Base-by-base conservation (phyloP, 2,329 filamentous ascomycete species). In the Cladophialophora immunda region DNA sequence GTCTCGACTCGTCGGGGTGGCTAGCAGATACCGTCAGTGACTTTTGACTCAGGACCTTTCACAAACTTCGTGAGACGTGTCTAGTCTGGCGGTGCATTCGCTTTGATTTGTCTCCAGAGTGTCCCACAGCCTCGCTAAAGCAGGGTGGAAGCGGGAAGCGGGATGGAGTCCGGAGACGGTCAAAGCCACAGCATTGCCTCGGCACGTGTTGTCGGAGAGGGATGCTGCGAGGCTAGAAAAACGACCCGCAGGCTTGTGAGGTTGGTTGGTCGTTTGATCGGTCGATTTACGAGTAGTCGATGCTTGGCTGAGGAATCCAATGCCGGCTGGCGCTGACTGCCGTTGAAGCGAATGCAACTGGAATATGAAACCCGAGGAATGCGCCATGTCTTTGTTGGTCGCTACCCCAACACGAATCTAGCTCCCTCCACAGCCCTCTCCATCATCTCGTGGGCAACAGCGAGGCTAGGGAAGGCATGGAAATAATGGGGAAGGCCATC, bases 401-500 rank as follows among this genome's bases (percentile, higher is more conserved):
- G 7, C 60, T 66, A 58, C 38, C 60, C 61, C 36, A 71, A 41
- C 27, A 71, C 62, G 45, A 71, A 71, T n/a, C 65, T 53, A 13
- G 60, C 65, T 25, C 67, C 69, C 29, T 71, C 65, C 6, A 71
- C 65, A 5, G 65, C 60, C 52, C 62, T 68, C n/a, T 57, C 68
- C 69, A 71, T 70, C 60, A 64, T 62, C 36, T 69, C 67, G 53
- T 68, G 67, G 25, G 69, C 67, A 47, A 64, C 57, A 17, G 19
- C 57, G 22, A 69, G 59, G 27, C n/a, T 59, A 3, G 67, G 67
- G 58, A 71, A 71, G 58, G 62, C 65, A 36, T 71, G 69, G 57
- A 71, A 79, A 38, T 76, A 78, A 72, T 83, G 81, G 5, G 81
- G 81, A 60, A 81, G 73, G 0, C 81, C 81, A 0, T 76, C 70